phyloP scores from a whole-genome alignment of 257 asterid genomes.

The Salvia rosmarinus region DNA sequence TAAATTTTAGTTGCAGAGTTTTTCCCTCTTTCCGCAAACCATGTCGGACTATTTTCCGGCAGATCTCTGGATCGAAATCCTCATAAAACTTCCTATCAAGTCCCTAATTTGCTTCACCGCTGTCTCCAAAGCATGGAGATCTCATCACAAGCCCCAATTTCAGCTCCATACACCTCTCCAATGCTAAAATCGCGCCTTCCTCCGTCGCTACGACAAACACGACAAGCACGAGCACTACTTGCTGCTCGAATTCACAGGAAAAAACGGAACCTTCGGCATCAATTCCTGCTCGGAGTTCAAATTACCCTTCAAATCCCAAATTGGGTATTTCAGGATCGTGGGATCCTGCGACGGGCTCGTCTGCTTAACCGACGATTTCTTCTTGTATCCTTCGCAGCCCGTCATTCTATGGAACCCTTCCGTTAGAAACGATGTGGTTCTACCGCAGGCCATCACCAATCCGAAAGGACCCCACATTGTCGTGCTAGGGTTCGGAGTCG shows the following conservation, averaged over 20 bases:
- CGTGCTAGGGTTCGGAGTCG: conserved; percentile 58
- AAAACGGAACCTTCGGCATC: conserved; percentile 24
- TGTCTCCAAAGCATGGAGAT: conserved; percentile 59
- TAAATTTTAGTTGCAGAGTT: neutral
- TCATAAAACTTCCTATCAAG: conserved; percentile 49
- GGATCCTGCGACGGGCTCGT: conserved; percentile 63
- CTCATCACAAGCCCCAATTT: conserved; percentile 53
- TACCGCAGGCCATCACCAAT: conserved; percentile 43
- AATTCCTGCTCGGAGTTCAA: conserved; percentile 35
- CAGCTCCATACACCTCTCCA: conserved; percentile 44
- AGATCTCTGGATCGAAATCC: conserved; percentile 52
- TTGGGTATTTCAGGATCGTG: conserved; percentile 59
- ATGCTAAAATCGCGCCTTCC: conserved; percentile 31
- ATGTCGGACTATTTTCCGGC: conserved; percentile 57
- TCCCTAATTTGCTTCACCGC: conserved; percentile 47
- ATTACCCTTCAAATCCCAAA: conserved; percentile 42
- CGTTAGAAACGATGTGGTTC: conserved; percentile 37
- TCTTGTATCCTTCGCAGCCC: conserved; percentile 26
- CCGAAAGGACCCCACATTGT: conserved; percentile 35
- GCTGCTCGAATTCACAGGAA: conserved; percentile 24
- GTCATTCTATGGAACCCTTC: conserved; percentile 61
- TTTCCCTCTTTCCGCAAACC: neutral
- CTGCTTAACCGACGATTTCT: conserved; percentile 54
- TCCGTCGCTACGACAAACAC: conserved; percentile 42
- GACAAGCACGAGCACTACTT: conserved; percentile 44